A percentile compares a stretch with the other conserved stretches of the same genome.
Conservation (phyloP, 192 early-diverging fungal species). For the Dissophora globulifera region DNA sequence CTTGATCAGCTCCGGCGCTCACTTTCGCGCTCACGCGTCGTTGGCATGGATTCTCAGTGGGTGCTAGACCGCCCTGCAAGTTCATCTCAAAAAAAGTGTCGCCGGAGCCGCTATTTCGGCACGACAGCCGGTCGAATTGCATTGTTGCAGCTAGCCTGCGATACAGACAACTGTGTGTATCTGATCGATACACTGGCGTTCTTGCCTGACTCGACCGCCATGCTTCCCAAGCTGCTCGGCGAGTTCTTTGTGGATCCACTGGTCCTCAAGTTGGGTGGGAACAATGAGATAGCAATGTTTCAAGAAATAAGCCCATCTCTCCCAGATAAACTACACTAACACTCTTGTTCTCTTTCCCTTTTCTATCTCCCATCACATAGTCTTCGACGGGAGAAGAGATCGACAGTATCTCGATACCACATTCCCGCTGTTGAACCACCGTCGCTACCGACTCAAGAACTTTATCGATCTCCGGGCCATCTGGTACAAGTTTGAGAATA, state of each 20-base stretch:
- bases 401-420: background rate
- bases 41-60: conserved; percentile 8
- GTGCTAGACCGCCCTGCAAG: background rate
- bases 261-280: no score
- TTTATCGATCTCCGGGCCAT: conserved; percentile 6
- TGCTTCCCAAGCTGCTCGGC: background rate
- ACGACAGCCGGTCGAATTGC: background rate
- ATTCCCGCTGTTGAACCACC: background rate
- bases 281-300: no score
- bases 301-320: no score
- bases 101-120: background rate
- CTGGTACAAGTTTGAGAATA: background rate
- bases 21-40: background rate
- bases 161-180: background rate
- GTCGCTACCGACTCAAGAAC: background rate
- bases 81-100: background rate
- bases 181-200: background rate
- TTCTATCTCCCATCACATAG: background rate
- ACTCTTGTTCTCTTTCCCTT: no score
- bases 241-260: no score
- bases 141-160: conserved; percentile 10
- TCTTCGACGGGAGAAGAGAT: background rate
- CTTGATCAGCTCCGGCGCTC: background rate
- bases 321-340: no score
- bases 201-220: background rate